Conservation (phyloP, 768 basidiomycete genomes). For the Aureoboletus auriporus region DNA sequence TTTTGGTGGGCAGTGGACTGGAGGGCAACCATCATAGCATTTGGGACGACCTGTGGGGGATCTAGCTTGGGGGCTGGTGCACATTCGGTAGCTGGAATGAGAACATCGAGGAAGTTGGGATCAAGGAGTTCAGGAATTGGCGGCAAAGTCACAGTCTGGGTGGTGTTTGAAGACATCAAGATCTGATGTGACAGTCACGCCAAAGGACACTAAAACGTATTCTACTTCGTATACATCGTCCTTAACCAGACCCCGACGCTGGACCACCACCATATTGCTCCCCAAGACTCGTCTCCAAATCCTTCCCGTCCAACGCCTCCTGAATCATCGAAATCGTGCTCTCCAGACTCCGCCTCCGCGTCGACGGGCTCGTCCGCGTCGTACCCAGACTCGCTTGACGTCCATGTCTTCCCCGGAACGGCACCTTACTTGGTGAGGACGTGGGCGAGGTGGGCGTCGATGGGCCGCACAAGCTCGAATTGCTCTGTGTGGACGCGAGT, state of each 20-base stretch:
- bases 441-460: slow-evolving; percentile 35
- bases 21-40: slow-evolving; percentile 57
- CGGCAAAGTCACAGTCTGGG: slow-evolving; percentile 51
- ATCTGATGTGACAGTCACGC: too few species aligned
- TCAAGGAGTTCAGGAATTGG: slow-evolving; percentile 55
- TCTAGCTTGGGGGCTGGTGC: neutral
- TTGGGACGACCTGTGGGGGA: slow-evolving; percentile 12
- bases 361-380: slow-evolving; percentile 89
- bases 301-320: slow-evolving; percentile 82
- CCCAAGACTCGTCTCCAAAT: slow-evolving; percentile 27
- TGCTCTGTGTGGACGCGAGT: slow-evolving; percentile 23
- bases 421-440: slow-evolving; percentile 41
- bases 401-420: slow-evolving; percentile 62
- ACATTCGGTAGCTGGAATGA: slow-evolving; percentile 38
- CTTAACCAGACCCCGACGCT: neutral
- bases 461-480: slow-evolving; percentile 16
- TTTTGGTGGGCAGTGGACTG: slow-evolving; percentile 39
- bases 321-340: slow-evolving; percentile 95
- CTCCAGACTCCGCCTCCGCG: slow-evolving; percentile 85
- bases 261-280: neutral
- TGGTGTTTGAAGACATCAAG: slow-evolving; percentile 1
- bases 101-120: slow-evolving; percentile 50
- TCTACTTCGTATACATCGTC: neutral
- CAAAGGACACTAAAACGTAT: neutral
- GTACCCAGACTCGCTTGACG: slow-evolving; percentile 72